phyloP scores from a whole-genome alignment of 1,284 basidiomycete genomes.

The Tilletia caries region DNA sequence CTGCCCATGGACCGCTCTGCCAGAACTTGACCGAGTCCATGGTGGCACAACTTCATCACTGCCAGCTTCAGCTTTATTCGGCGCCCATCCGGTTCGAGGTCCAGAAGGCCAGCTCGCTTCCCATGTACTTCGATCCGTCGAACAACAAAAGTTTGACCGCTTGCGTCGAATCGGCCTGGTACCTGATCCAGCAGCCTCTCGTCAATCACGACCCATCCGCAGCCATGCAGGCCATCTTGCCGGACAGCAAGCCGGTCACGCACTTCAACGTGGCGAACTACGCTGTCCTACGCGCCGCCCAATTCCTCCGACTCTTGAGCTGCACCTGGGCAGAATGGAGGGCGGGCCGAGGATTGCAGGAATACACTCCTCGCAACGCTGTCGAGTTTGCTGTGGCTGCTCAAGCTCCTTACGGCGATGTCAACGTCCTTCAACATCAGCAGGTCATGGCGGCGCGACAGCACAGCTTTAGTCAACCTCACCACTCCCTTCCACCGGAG shows the following conservation, averaged over 20 bases:
- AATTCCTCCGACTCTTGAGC: constrained; percentile 12
- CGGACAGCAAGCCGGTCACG: not conserved
- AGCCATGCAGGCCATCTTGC: not conserved
- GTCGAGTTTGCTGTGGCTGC: constrained; percentile 11
- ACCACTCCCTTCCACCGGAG: not conserved
- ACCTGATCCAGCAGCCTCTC: constrained; percentile 15
- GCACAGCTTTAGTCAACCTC: not conserved
- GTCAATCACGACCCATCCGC: constrained; percentile 9
- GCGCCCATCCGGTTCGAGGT: constrained; percentile 12
- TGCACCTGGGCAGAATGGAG: constrained; percentile 9
- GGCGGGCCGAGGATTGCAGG: not conserved
- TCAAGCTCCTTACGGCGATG: constrained; percentile 2
- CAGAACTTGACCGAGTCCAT: constrained; percentile 9
- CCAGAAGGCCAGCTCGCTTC: not conserved
- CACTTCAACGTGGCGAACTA: constrained; percentile 5
- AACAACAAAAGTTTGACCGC: constrained; percentile 11
- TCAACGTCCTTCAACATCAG: not conserved
- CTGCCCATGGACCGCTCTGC: not conserved
- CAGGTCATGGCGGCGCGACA: not conserved
- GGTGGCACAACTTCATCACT: constrained; percentile 14
- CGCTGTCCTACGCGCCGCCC: constrained; percentile 11
- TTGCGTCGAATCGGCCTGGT: constrained; percentile 19
- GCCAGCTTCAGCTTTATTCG: constrained; percentile 16
- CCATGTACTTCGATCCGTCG: constrained; percentile 9
- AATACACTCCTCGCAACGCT: constrained; percentile 1